Conservation (phyloP, 169 alveolate species). For the Toxoplasma gondii region DNA sequence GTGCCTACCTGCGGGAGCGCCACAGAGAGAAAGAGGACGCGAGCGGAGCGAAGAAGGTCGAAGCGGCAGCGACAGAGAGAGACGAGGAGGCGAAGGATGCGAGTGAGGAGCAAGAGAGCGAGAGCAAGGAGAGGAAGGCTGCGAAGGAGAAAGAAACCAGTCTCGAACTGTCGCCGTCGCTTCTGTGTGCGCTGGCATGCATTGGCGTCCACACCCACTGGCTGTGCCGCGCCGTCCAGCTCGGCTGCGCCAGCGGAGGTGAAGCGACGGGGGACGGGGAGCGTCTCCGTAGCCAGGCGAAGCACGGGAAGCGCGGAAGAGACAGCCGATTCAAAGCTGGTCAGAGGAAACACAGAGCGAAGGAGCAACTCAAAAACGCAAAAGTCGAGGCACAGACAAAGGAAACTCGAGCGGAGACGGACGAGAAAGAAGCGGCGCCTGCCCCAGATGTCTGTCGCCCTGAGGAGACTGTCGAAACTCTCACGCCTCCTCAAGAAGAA, state of each 20-base stretch:
- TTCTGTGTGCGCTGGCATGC: neutral
- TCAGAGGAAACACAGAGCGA: neutral
- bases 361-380: neutral
- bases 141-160: neutral
- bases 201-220: neutral
- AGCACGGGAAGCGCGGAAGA: neutral
- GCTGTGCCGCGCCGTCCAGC: neutral
- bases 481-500: too few species aligned
- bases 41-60: neutral
- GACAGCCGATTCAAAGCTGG: neutral
- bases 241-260: neutral
- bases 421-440: too few species aligned
- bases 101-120: neutral
- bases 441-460: too few species aligned
- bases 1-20: neutral
- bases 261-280: neutral
- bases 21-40: neutral
- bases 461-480: too few species aligned
- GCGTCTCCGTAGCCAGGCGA: neutral
- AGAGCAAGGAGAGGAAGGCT: neutral
- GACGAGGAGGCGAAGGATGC: neutral
- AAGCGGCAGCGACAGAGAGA: neutral
- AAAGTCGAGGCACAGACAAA: too few species aligned
- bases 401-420: too few species aligned
- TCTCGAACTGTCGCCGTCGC: neutral